phyloP scores from a whole-genome alignment of 441 rosid species.

The Populus trichocarpa region DNA sequence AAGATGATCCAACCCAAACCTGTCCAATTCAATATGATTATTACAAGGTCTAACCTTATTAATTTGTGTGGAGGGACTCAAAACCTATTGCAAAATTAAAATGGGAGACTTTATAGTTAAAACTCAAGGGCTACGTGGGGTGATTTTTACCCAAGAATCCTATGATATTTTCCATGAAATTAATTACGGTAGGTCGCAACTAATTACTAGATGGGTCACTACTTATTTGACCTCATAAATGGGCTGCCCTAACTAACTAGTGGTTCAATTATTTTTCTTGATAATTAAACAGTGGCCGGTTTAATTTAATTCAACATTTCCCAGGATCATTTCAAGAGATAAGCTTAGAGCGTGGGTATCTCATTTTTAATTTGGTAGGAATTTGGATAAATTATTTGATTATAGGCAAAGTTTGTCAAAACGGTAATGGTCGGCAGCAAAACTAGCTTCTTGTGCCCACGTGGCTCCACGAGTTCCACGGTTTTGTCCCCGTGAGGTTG shows the following conservation, averaged over 20 bases:
- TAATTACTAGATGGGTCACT: constrained; percentile 28
- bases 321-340: background rate
- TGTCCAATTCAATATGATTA: background rate
- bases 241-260: constrained; percentile 23
- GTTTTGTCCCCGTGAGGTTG: constrained; percentile 1
- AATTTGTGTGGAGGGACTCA: background rate
- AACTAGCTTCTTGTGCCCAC: background rate
- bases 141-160: background rate
- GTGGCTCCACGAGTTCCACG: constrained; percentile 28
- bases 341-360: background rate
- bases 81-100: too few species aligned
- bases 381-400: background rate
- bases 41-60: background rate
- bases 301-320: constrained; percentile 11
- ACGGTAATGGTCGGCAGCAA: background rate
- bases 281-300: too few species aligned
- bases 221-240: constrained; percentile 30
- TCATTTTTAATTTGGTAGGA: background rate
- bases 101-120: background rate
- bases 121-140: background rate
- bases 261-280: background rate
- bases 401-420: background rate
- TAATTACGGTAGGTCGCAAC: constrained; percentile 37
- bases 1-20: background rate
- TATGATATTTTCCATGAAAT: constrained; percentile 18